Conservation (phyloP, 2,329 filamentous ascomycete species). For the Hypomyces rosellus region DNA sequence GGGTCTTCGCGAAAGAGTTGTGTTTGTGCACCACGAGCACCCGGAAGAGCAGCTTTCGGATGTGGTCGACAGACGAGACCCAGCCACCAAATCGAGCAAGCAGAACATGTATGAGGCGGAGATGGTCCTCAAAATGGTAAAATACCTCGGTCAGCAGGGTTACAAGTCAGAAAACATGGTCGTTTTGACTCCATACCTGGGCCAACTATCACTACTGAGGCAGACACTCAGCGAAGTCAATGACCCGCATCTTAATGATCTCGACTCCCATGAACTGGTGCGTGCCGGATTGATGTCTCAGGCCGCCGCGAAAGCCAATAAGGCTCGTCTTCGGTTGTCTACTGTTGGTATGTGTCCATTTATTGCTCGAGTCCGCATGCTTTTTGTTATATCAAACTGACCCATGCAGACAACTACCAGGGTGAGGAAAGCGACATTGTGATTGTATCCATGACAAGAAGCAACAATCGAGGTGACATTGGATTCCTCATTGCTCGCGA, state of each 20-base stretch:
- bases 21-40: slow-evolving; percentile 60
- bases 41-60: slow-evolving; percentile 41
- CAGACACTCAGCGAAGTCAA: slow-evolving; percentile 48
- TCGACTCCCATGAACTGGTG: slow-evolving; percentile 56
- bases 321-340: slow-evolving; percentile 52
- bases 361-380: background rate
- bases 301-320: slow-evolving; percentile 44
- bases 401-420: slow-evolving; percentile 62
- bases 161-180: slow-evolving; percentile 61
- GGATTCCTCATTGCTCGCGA: slow-evolving; percentile 64
- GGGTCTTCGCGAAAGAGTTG: slow-evolving; percentile 53
- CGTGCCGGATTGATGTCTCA: slow-evolving; percentile 53
- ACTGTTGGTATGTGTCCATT: slow-evolving; percentile 54
- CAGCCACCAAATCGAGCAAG: slow-evolving; percentile 45
- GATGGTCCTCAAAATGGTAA: slow-evolving; percentile 59
- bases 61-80: slow-evolving; percentile 45
- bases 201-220: slow-evolving; percentile 55
- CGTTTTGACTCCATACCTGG: slow-evolving; percentile 66
- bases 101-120: slow-evolving; percentile 57
- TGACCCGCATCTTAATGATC: slow-evolving; percentile 61
- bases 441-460: slow-evolving; percentile 60
- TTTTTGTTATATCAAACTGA: background rate
- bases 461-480: slow-evolving; percentile 57
- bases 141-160: slow-evolving; percentile 64
- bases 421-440: slow-evolving; percentile 72